A percentile compares a stretch with the other conserved stretches of the same genome.
Conservation (phyloP, 495 filamentous ascomycete genomes). For the Aspergillus cavernicola region DNA sequence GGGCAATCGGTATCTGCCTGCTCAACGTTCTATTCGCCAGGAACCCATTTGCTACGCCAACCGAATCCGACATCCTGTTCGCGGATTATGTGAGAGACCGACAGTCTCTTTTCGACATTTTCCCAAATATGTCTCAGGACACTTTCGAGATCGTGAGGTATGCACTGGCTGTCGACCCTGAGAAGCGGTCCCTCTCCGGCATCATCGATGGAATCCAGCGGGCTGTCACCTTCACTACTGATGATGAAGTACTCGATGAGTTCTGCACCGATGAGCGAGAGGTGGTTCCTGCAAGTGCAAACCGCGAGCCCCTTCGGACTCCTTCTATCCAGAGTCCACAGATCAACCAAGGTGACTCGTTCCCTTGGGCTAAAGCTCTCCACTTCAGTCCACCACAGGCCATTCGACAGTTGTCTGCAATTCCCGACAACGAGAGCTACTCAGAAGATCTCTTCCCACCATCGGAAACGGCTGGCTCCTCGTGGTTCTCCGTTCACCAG, state of each 20-base stretch:
- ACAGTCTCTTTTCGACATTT: conserved; percentile 95
- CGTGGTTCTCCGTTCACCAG: conserved; percentile 67
- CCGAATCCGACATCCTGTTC: conserved; percentile 82
- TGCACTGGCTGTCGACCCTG: conserved; percentile 84
- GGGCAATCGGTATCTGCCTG: conserved; percentile 93
- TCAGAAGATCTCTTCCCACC: conserved; percentile 86
- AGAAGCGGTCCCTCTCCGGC: conserved; percentile 75
- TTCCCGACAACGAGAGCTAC: conserved; percentile 74
- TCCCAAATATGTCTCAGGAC: conserved; percentile 97
- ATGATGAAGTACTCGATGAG: conserved; percentile 86
- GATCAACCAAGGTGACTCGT: conserved; percentile 72
- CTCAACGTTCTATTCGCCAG: conserved; percentile 94
- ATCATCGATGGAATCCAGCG: conserved; percentile 73
- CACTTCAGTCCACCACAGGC: conserved; percentile 69
- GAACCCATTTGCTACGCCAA: conserved; percentile 88
- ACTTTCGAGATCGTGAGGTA: conserved; percentile 88
- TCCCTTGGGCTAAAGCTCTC: conserved; percentile 93
- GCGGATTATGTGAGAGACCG: conserved; percentile 87
- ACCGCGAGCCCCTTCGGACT: conserved; percentile 92
- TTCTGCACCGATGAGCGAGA: conserved; percentile 83
- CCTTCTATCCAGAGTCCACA: conserved; percentile 90
- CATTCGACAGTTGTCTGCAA: conserved; percentile 81
- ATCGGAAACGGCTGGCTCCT: conserved; percentile 65
- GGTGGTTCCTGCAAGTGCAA: conserved; percentile 70
- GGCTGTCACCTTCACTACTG: conserved; percentile 87